phyloP scores from a whole-genome alignment of 1,284 basidiomycete species.

The Sanguinoderma infundibulare region DNA sequence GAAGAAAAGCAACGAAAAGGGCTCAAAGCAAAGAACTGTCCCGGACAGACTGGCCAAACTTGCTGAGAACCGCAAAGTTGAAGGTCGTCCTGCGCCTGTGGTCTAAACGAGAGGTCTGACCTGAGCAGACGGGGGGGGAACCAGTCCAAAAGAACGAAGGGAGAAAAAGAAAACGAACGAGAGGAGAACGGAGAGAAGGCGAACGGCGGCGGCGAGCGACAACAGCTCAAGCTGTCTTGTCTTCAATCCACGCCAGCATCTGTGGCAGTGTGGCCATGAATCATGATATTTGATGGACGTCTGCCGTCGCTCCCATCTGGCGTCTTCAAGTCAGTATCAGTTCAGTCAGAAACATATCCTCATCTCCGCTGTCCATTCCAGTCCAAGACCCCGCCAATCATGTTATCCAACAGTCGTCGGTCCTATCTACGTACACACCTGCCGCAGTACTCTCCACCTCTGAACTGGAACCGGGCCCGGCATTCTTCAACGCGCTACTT shows the following conservation, averaged over 20 bases:
- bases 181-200: slow-evolving; percentile 28
- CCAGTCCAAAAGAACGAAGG: slow-evolving; percentile 43
- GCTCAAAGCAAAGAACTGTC: slow-evolving; percentile 33
- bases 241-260: slow-evolving; percentile 20
- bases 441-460: neutral
- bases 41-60: slow-evolving; percentile 39
- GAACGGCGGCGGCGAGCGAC: slow-evolving; percentile 15
- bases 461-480: no score
- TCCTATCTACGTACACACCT: neutral
- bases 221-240: slow-evolving; percentile 19
- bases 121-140: slow-evolving; percentile 44
- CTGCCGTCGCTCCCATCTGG: slow-evolving; percentile 15
- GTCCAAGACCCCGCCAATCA: neutral
- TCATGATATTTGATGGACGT: slow-evolving; percentile 24
- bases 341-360: no score
- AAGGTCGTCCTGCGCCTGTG: slow-evolving; percentile 42
- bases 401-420: neutral
- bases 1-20: slow-evolving; percentile 22
- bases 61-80: slow-evolving; percentile 30
- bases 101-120: slow-evolving; percentile 37
- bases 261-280: slow-evolving; percentile 24
- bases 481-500: slow-evolving; percentile 25
- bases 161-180: slow-evolving; percentile 28
- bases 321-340: no score
- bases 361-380: neutral